Base-by-base conservation (phyloP, 2,329 filamentous ascomycete species). In the Colletotrichum spaethianum region DNA sequence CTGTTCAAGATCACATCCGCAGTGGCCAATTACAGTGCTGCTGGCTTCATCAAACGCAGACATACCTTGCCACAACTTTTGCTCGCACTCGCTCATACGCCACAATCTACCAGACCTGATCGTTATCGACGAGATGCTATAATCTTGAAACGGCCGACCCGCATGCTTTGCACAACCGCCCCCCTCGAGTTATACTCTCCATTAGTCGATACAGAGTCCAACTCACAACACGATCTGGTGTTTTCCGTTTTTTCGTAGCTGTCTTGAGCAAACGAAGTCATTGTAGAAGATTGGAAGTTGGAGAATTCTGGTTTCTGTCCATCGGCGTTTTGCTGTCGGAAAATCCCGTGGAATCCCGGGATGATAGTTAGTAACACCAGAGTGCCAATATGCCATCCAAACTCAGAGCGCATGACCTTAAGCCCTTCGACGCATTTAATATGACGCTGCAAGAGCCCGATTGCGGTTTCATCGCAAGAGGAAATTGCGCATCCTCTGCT, bases 51-150 rank as follows among this genome's bases (percentile, higher is more conserved):
- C 28, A 36, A 55, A 36, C 3, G 18, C 18, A 20, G 8, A 3
- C n/a, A 4, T 18, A 12, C 20, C 18, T 5, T 20, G 2, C 8
- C 28, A 18, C 1, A 14, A 4, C 8, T 14, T 2, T 5, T 2
- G 9, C 16, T 20, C 11, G 28, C 28, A 36, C 1, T 53, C 11
- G 20, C 9, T 55, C 23, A 28, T 11, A n/a, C 1, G 20, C 5
- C 3, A 2, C 28, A 5, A 3, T 36, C 16, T 20, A 1, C 12
- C 2, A 16, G 0, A 7, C 20, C 12, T 20, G 2, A n/a, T n/a
- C 20, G 2, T 4, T 3, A 14, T 7, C 11, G 4, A 33, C 18
- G 20, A 4, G 2, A 3, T 18, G 12, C 1, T 52, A 18, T 16
- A 23, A 16, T 4, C 12, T 14, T 20, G 11, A 20, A 53, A 33